Evolutionary conservation across 2,329 filamentous ascomycete genomes (phyloP).

Genomic region (Fusarium praegraminearum): DNA sequence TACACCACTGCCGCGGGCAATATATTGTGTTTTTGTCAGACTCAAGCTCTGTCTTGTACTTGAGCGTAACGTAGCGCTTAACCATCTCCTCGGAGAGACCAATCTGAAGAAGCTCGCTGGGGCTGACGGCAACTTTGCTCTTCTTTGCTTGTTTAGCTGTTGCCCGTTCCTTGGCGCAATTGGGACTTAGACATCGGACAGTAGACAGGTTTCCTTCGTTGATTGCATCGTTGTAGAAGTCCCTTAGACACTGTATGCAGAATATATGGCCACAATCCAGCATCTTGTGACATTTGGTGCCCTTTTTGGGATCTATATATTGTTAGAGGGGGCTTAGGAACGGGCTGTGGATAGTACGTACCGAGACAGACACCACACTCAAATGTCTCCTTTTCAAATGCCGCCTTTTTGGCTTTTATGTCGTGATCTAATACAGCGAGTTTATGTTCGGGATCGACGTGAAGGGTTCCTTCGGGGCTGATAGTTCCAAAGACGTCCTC

Average conservation of each 20-base stretch:
- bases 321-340: background rate
- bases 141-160: slow-evolving; percentile 60
- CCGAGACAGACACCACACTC: slow-evolving; percentile 86
- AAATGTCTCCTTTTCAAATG: slow-evolving; percentile 87
- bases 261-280: slow-evolving; percentile 91
- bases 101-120: slow-evolving; percentile 85
- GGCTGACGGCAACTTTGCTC: slow-evolving; percentile 76
- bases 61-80: slow-evolving; percentile 87
- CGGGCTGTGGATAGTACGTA: slow-evolving; percentile 51
- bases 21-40: slow-evolving; percentile 92
- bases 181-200: slow-evolving; percentile 83
- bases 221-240: slow-evolving; percentile 92
- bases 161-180: slow-evolving; percentile 76
- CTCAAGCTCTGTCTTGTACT: slow-evolving; percentile 92
- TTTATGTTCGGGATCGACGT: slow-evolving; percentile 69
- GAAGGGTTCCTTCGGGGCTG: slow-evolving; percentile 60
- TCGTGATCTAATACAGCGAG: slow-evolving; percentile 83
- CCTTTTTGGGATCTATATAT: slow-evolving; percentile 84
- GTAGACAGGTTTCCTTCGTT: slow-evolving; percentile 82
- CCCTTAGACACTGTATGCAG: slow-evolving; percentile 85
- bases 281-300: slow-evolving; percentile 82
- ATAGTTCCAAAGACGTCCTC: slow-evolving; percentile 72
- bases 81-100: slow-evolving; percentile 78
- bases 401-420: slow-evolving; percentile 75
- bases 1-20: slow-evolving; percentile 92